A percentile compares a stretch with the other conserved stretches of the same genome.
These are phyloP conservation scores for Scutellaria barbata DNA, from an alignment of 257 asterid genomes.

Conservation along the genomic window DNA sequence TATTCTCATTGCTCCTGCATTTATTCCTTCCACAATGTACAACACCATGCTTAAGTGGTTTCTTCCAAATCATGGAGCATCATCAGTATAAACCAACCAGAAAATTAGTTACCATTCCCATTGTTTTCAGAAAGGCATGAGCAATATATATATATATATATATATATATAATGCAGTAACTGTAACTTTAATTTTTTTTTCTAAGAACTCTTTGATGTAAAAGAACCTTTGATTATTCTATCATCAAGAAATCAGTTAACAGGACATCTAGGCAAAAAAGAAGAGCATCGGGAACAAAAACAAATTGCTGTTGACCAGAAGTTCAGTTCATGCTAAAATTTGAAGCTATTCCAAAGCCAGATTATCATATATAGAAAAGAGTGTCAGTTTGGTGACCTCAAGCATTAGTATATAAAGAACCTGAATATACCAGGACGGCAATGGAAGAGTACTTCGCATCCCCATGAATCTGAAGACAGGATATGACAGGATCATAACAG, in stretches of 20 bases:
- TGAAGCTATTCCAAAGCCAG: background rate
- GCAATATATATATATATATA: background rate
- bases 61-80: background rate
- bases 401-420: slow-evolving; percentile 63
- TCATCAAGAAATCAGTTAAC: background rate
- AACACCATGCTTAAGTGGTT: slow-evolving; percentile 14
- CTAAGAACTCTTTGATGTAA: background rate
- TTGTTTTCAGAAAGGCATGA: background rate
- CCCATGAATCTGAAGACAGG: slow-evolving; percentile 95
- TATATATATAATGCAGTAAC: background rate
- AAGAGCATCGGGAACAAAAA: slow-evolving; percentile 25
- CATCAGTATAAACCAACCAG: background rate
- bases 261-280: background rate
- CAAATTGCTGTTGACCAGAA: background rate
- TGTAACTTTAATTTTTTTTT: background rate
- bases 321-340: slow-evolving; percentile 16
- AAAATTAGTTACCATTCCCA: background rate
- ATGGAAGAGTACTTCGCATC: slow-evolving; percentile 90
- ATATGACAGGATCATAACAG: slow-evolving; percentile 89
- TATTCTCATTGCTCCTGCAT: slow-evolving; percentile 11
- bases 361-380: slow-evolving; percentile 6
- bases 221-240: background rate
- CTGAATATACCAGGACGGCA: slow-evolving; percentile 99
- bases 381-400: slow-evolving; percentile 37
- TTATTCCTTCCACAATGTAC: slow-evolving; percentile 10